A percentile compares a stretch with the other conserved stretches of the same genome.
Conservation (phyloP, 257 asterid genomes). For the Cordia subcordata region DNA sequence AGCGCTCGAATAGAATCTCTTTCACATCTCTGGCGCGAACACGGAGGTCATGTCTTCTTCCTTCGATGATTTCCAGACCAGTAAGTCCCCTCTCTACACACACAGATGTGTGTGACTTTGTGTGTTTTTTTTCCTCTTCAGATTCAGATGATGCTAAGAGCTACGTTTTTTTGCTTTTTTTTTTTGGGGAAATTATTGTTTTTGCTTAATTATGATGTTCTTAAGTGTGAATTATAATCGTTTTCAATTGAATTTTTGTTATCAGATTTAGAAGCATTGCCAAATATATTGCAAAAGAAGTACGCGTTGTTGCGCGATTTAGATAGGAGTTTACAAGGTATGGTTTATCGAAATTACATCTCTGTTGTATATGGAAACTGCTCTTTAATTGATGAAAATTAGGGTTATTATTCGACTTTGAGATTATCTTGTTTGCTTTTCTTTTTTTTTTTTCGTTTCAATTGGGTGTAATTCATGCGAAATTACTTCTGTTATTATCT, state of each 20-base stretch:
- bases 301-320: slow-evolving; percentile 73
- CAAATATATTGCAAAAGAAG: slow-evolving; percentile 69
- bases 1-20: slow-evolving; percentile 20
- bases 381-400: neutral
- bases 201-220: slow-evolving; percentile 1
- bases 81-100: slow-evolving; percentile 20
- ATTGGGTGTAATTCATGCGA: too few relatives aligned
- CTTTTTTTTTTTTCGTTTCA: too few relatives aligned
- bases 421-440: too few relatives aligned
- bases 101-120: neutral
- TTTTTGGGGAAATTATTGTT: neutral
- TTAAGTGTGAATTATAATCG: too few relatives aligned
- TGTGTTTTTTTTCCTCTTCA: neutral
- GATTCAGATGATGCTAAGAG: too few relatives aligned
- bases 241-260: too few relatives aligned
- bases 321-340: slow-evolving; percentile 83
- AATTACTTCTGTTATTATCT: too few relatives aligned
- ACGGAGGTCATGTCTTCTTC: slow-evolving; percentile 57
- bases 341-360: neutral
- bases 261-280: slow-evolving; percentile 79
- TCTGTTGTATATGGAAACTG: too few relatives aligned
- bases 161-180: too few relatives aligned
- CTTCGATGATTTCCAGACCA: slow-evolving; percentile 79
- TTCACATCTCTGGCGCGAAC: neutral
- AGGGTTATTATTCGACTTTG: too few relatives aligned